phyloP scores from a whole-genome alignment of 2,329 filamentous ascomycete genomes.

The Ceratocystis cacaofunesta region DNA sequence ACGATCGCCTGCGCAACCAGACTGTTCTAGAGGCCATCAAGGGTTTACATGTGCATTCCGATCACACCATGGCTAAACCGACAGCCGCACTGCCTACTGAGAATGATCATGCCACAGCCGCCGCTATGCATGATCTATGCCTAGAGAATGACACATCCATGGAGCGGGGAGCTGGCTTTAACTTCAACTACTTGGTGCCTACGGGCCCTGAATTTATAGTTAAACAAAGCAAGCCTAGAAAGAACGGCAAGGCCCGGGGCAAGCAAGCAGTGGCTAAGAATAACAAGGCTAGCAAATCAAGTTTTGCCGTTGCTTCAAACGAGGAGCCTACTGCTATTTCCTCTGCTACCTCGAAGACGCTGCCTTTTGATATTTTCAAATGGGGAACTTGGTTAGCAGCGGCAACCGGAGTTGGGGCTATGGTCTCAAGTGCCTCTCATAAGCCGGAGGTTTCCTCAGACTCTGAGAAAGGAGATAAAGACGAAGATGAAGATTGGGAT shows the following conservation, averaged over 20 bases:
- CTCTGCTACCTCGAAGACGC: background rate
- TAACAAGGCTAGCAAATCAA: background rate
- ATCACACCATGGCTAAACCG: background rate
- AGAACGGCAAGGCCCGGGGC: conserved; percentile 1
- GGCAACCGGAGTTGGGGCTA: background rate
- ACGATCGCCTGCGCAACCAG: conserved; percentile 8
- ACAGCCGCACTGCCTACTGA: background rate
- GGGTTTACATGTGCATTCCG: background rate
- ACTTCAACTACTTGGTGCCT: conserved; percentile 10
- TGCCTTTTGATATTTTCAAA: background rate
- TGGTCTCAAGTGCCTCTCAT: background rate
- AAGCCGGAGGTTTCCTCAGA: background rate
- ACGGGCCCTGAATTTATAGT: conserved; percentile 10
- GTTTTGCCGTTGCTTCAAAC: background rate
- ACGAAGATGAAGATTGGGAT: conserved; percentile 9
- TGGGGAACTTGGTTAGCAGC: background rate
- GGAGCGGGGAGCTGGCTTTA: conserved; percentile 11
- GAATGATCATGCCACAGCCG: background rate
- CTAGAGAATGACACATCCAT: conserved; percentile 8
- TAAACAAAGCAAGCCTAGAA: conserved; percentile 7
- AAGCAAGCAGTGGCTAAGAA: background rate
- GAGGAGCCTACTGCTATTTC: background rate
- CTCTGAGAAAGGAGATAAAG: background rate
- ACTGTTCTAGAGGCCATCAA: background rate
- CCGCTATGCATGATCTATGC: background rate